Percentiles rank a stretch among this genome's conserved stretches.
phyloP scores from a whole-genome alignment of 1,139 yeast genomes.

The Geotrichum cucujoidarum region DNA sequence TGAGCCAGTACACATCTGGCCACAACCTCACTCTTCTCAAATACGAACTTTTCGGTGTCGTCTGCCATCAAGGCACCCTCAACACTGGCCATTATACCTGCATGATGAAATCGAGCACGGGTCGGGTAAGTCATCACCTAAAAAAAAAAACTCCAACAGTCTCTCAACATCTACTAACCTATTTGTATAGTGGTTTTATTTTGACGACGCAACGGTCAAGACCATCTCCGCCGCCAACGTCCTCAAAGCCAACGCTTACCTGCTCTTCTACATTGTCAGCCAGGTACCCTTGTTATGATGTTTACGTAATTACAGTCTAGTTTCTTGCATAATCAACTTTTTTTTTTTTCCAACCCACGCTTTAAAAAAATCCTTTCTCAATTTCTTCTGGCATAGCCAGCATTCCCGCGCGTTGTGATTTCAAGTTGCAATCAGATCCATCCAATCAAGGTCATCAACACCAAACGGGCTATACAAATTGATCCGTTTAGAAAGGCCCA shows the following conservation, averaged over 20 bases:
- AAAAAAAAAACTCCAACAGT: not conserved
- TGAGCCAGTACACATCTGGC: slow-evolving; percentile 54
- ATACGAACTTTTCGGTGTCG: slow-evolving; percentile 80
- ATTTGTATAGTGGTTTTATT: slow-evolving; percentile 65
- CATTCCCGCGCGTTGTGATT: no score
- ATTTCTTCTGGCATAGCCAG: not conserved
- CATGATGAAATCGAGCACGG: slow-evolving; percentile 62
- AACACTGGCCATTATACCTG: slow-evolving; percentile 94
- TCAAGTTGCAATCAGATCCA: no score
- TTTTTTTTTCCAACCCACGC: not conserved
- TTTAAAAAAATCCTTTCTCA: not conserved
- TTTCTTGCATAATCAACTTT: not conserved
- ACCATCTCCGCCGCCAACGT: slow-evolving; percentile 62
- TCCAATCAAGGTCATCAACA: no score
- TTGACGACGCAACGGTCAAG: slow-evolving; percentile 86
- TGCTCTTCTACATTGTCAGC: slow-evolving; percentile 69
- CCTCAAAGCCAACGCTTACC: slow-evolving; percentile 63
- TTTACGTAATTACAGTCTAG: not conserved
- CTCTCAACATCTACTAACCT: not conserved
- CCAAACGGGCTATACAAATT: no score
- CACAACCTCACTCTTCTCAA: slow-evolving; percentile 34
- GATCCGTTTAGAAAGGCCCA: no score
- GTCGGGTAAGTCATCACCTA: slow-evolving; percentile 32
- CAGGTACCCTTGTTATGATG: slow-evolving; percentile 15
- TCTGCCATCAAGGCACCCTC: slow-evolving; percentile 86